Conservation (phyloP, 1,284 basidiomycete genomes). For the Leccinum pachyderme region DNA sequence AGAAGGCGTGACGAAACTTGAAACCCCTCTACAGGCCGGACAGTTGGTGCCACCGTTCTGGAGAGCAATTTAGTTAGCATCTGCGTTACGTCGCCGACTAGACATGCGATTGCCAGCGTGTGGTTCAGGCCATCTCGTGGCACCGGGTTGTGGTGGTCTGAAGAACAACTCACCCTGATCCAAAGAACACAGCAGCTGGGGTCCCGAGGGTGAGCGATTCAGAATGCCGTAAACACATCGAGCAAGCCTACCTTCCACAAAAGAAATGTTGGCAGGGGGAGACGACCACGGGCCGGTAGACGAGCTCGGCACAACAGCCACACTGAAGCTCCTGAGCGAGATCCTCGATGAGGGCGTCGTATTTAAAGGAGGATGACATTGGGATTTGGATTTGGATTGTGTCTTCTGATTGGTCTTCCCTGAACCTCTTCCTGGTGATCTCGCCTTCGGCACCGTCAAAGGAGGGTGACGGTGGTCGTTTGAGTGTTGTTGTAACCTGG, state of each 20-base stretch:
- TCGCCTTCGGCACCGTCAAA: slow-evolving; percentile 51
- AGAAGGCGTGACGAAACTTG: slow-evolving; percentile 65
- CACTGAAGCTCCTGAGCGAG: slow-evolving; percentile 73
- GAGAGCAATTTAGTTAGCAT: slow-evolving; percentile 13
- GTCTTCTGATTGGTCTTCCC: slow-evolving; percentile 41
- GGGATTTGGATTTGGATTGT: background rate
- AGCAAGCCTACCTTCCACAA: slow-evolving; percentile 65
- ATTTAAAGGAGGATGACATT: slow-evolving; percentile 21
- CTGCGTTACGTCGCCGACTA: background rate
- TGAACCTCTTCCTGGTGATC: slow-evolving; percentile 57
- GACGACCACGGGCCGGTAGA: slow-evolving; percentile 74
- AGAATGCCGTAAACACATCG: background rate
- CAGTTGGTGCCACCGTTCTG: slow-evolving; percentile 81
- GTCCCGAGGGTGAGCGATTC: slow-evolving; percentile 11
- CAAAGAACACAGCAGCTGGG: slow-evolving; percentile 71
- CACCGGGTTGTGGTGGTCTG: background rate
- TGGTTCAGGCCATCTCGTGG: slow-evolving; percentile 2
- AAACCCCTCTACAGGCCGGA: slow-evolving; percentile 67
- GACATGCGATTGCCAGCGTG: background rate
- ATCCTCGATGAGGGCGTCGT: slow-evolving; percentile 50
- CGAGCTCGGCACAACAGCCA: slow-evolving; percentile 76
- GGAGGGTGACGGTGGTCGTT: slow-evolving; percentile 61
- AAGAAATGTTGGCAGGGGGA: slow-evolving; percentile 82
- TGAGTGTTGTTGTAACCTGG: slow-evolving; percentile 41
- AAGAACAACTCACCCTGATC: slow-evolving; percentile 62